Conservation (phyloP, 208 protist species). For the Trichomonas tenax region DNA sequence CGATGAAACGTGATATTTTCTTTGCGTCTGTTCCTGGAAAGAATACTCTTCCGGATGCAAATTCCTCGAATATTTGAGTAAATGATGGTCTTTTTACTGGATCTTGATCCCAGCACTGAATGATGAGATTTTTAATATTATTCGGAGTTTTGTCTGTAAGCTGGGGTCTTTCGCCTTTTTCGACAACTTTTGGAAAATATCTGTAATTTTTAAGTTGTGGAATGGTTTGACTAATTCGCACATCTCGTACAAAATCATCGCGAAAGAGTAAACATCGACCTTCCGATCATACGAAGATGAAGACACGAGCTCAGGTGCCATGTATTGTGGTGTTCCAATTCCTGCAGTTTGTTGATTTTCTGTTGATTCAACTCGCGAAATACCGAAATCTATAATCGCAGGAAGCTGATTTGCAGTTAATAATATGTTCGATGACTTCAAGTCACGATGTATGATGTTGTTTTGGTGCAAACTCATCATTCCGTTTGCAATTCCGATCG, state of each 20-base stretch:
- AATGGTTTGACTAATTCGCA: not conserved
- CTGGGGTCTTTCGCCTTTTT: not conserved
- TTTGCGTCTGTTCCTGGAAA: not conserved
- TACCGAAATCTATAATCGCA: not conserved
- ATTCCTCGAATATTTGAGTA: not conserved
- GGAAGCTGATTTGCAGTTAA: not conserved
- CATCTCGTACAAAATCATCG: not conserved
- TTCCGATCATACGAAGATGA: not conserved
- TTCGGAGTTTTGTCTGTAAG: not conserved
- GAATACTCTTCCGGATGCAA: not conserved
- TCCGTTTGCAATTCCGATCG: not conserved
- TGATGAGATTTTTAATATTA: not conserved
- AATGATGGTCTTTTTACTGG: not conserved
- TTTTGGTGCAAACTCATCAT: not conserved
- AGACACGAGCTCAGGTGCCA: not conserved
- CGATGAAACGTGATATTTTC: not conserved
- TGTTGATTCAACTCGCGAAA: not conserved
- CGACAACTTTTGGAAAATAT: not conserved
- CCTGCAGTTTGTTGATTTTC: not conserved
- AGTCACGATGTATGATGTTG: not conserved
- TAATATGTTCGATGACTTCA: not conserved
- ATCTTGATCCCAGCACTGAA: not conserved
- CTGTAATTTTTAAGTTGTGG: not conserved
- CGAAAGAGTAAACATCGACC: not conserved
- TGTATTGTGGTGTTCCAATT: not conserved